Base-by-base conservation (phyloP, 2,329 filamentous ascomycete genomes). In the Dryadomyces quercivorus region DNA sequence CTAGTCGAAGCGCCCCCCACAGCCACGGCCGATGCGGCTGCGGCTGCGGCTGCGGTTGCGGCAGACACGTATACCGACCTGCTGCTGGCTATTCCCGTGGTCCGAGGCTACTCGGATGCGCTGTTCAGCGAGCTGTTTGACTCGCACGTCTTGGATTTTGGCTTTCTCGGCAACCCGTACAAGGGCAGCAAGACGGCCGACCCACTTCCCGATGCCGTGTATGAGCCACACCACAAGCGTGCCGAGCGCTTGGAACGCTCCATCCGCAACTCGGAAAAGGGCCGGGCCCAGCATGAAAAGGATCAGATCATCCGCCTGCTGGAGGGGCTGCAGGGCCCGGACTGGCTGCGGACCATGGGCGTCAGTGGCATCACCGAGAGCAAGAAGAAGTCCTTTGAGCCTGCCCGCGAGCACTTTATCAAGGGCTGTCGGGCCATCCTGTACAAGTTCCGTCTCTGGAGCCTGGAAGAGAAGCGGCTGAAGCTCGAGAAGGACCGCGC, bases 321-420 rank as follows among this genome's bases (percentile, higher is more conserved):
- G 7, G 89, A 93, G 53, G 89, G 89, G 18, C 76, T 98, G 1
- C 86, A 89, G 65, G 88, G 92, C 2, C 88, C 87, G 56, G 93
- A 97, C 68, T 98, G 93, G 93, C 75, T 96, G 55, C 84, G 87
- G 58, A 80, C 91, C 4, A 90, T 98, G 82, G 93, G 92, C 26
- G 85, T 97, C 38, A 92, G 83, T 59, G 88, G 80, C 20, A 72
- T 94, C 42, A 94, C 89, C 0, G 91, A 96, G 64, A 82, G 82
- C 21, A 88, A 88, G 63, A 92, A 88, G 69, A 93, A 86, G 67
- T 80, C 85, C 34, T 96, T 89, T 67, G 89, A 95, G 67, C 83
- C 86, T 2, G 93, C 93, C 58, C 81, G 93, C 31, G 78, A 84
- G 57, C 84, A 92, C 66, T 95, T 96, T 65, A 85, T 96, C 62